phyloP scores from a whole-genome alignment of 139 green algal genomes.

The Choricystis sp. region DNA sequence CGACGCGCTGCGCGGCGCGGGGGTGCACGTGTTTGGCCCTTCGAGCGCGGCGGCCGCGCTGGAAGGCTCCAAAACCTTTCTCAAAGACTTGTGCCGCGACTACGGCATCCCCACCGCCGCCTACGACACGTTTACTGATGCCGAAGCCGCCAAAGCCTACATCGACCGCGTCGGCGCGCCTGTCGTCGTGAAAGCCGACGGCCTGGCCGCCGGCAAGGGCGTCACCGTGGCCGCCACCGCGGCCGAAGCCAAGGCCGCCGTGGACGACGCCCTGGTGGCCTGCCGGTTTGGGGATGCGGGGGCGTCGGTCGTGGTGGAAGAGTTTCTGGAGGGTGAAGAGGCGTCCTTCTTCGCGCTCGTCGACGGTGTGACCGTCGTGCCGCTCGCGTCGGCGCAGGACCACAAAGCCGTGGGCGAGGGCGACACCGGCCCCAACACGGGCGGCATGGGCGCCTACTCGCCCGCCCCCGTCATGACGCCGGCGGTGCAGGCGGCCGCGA shows the following conservation, averaged over 20 bases:
- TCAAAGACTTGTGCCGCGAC: slow-evolving; percentile 85
- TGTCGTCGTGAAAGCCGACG: slow-evolving; percentile 94
- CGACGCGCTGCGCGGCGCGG: slow-evolving; percentile 46
- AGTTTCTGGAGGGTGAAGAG: slow-evolving; percentile 92
- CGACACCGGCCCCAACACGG: slow-evolving; percentile 93
- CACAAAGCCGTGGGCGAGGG: slow-evolving; percentile 91
- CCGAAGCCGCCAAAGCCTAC: slow-evolving; percentile 52
- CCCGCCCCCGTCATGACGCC: slow-evolving; percentile 82
- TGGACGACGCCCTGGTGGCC: slow-evolving; percentile 77
- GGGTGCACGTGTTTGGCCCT: slow-evolving; percentile 79
- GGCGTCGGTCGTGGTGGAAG: slow-evolving; percentile 76
- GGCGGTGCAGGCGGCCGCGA: slow-evolving; percentile 50
- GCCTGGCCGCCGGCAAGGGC: slow-evolving; percentile 62
- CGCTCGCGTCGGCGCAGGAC: slow-evolving; percentile 65
- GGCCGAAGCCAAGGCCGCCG: slow-evolving; percentile 60
- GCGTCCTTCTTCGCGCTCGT: slow-evolving; percentile 91
- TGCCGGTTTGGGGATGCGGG: slow-evolving; percentile 62
- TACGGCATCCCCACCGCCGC: slow-evolving; percentile 84
- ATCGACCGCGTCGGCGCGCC: slow-evolving; percentile 56
- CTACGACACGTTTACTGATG: slow-evolving; percentile 66
- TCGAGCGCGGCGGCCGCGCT: slow-evolving; percentile 62
- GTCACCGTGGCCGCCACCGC: slow-evolving; percentile 69
- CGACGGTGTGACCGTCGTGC: slow-evolving; percentile 60
- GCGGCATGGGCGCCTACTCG: slow-evolving; percentile 96
- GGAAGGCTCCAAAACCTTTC: slow-evolving; percentile 91